Evolutionary conservation across 345 rosid species (phyloP), one percentile per base, ranked within the genome.

Genomic region (Excoecaria cochinchinensis): DNA sequence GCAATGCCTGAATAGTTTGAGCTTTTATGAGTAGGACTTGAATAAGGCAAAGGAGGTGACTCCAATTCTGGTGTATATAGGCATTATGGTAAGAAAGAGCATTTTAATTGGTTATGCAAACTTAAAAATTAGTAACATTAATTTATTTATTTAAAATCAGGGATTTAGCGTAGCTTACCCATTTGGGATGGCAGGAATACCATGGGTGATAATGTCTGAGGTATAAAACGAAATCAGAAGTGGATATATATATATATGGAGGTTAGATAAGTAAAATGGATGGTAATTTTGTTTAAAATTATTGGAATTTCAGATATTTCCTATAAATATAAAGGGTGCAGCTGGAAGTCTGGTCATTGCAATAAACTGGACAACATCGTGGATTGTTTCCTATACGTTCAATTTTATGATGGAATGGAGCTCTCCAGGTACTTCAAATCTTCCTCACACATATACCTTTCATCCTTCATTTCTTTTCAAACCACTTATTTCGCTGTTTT

Each of bases 161-260:
- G 92, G 87, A 21, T 74, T 72, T 57, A 9, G 75, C 42, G 70
- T 78, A 21, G 48, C 78, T n/a, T 81, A 59, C 64, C 75, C 82
- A 17, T 7, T 84, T 67, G 89, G 91, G 25, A 83, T 89, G 84
- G 84, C 88, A 70, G 88, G 89, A 69, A 79, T 89, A 51, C 87
- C 92, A 42, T 85, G 87, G 84, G 78, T 85, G 79, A 80, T 89
- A 25, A 87, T 89, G 90, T 88, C 97, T 16, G 93, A 91, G 94
- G 92, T 90, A 82, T 51, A 42, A 15, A 58, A 58, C 31, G 0
- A 5, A 4, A 8, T 42, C 46, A 42, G 31, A 2, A 31, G 31
- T 31, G 1, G 31, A 31, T n/a, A n/a, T n/a, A n/a, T n/a, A n/a
- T n/a, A n/a, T n/a, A n/a, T n/a, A n/a, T 31, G 31, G 31, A 31